A percentile compares a stretch with the other conserved stretches of the same genome.
These are phyloP conservation scores for Coemansia erecta DNA, from an alignment of 192 early-diverging fungal genomes.

Conservation along the genomic window DNA sequence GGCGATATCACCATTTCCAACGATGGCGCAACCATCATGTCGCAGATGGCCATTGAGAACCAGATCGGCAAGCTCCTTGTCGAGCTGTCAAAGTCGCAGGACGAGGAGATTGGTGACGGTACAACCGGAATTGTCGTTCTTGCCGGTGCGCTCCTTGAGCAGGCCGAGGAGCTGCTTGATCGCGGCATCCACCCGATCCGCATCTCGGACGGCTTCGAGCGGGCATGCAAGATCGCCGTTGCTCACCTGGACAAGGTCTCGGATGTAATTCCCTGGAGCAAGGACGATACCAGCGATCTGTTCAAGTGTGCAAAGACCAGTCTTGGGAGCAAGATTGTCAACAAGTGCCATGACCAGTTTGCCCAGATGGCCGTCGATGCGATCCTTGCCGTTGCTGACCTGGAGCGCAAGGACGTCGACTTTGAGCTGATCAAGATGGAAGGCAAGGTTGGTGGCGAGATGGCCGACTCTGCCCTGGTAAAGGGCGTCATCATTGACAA, in stretches of 20 bases:
- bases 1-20: slow-evolving; percentile 99
- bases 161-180: slow-evolving; percentile 92
- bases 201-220: slow-evolving; percentile 97
- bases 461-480: slow-evolving; percentile 90
- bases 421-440: slow-evolving; percentile 99
- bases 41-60: slow-evolving; percentile 98
- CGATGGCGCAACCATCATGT: slow-evolving; percentile 98
- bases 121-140: slow-evolving; percentile 99
- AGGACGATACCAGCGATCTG: slow-evolving; percentile 79
- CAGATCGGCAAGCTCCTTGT: slow-evolving; percentile 98
- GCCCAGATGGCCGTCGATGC: slow-evolving; percentile 98
- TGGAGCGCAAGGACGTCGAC: slow-evolving; percentile 99
- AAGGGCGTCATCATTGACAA: slow-evolving; percentile 99
- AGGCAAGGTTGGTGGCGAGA: slow-evolving; percentile 96
- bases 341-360: slow-evolving; percentile 97
- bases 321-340: slow-evolving; percentile 98
- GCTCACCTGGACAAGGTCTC: slow-evolving; percentile 88
- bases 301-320: slow-evolving; percentile 95
- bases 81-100: slow-evolving; percentile 96
- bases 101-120: slow-evolving; percentile 99
- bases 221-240: slow-evolving; percentile 93
- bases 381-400: slow-evolving; percentile 94
- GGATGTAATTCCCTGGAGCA: slow-evolving; percentile 83
- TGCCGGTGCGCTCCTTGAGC: slow-evolving; percentile 95
- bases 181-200: slow-evolving; percentile 98